These are phyloP conservation scores for Pestalotiopsis sp. DNA, from an alignment of 2,329 filamentous ascomycete genomes.

Conservation along the genomic window DNA sequence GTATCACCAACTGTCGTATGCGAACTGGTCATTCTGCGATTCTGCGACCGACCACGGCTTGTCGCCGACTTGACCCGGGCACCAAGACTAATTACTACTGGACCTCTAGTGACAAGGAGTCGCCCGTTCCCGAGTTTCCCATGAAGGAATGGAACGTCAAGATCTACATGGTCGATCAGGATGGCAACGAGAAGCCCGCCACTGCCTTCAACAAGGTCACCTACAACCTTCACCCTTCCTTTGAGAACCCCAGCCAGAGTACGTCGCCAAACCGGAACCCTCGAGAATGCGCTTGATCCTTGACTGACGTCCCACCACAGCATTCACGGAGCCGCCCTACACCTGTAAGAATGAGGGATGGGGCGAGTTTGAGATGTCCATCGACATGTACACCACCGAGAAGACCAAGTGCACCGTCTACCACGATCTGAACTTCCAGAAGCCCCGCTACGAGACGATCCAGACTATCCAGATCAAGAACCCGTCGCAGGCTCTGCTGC, in stretches of 20 bases:
- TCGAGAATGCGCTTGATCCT: background rate
- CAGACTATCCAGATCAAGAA: constrained; percentile 89
- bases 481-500: constrained; percentile 83
- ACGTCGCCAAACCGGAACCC: constrained; percentile 39
- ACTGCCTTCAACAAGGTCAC: constrained; percentile 88
- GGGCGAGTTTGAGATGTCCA: constrained; percentile 97
- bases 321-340: constrained; percentile 84
- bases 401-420: constrained; percentile 75
- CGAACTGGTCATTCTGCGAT: background rate
- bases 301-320: constrained; percentile 44
- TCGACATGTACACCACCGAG: constrained; percentile 80
- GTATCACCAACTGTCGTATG: constrained; percentile 36
- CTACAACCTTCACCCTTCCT: constrained; percentile 93
- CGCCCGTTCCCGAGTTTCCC: constrained; percentile 83
- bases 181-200: constrained; percentile 81
- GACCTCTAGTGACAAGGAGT: constrained; percentile 71
- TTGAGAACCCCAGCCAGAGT: constrained; percentile 87
- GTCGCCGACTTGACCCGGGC: background rate
- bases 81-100: background rate
- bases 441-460: constrained; percentile 78
- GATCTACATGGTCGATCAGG: constrained; percentile 81
- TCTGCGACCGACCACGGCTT: background rate
- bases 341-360: constrained; percentile 91
- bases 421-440: constrained; percentile 92
- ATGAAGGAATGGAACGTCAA: constrained; percentile 92